Evolutionary conservation across 1,139 yeast species (phyloP).

Genomic region (Sporopachydermia cereana): DNA sequence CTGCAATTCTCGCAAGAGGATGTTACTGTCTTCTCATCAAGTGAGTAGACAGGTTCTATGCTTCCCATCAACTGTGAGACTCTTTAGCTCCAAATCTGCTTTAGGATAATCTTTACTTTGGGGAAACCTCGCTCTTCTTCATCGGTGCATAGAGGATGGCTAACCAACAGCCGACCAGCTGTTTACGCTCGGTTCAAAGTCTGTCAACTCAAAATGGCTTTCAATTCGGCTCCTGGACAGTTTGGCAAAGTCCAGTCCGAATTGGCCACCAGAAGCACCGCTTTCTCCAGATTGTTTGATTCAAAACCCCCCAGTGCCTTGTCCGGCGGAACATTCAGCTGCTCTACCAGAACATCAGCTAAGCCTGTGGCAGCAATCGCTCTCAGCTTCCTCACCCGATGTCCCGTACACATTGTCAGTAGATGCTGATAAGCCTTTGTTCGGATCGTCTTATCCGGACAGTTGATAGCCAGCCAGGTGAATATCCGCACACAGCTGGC

Average conservation of each 20-base stretch:
- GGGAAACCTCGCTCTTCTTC: too few species aligned
- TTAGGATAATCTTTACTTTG: too few species aligned
- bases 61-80: too few species aligned
- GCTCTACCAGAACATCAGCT: slow-evolving; percentile 7
- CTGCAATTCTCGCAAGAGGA: too few species aligned
- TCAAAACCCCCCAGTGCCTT: neutral
- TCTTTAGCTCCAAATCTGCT: too few species aligned
- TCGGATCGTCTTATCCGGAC: neutral
- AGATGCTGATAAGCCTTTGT: neutral
- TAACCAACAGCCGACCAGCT: too few species aligned
- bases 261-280: neutral
- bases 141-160: too few species aligned
- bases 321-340: neutral
- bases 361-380: slow-evolving; percentile 7
- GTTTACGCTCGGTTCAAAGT: neutral
- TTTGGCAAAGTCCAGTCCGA: neutral
- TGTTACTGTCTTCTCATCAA: too few species aligned
- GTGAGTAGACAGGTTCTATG: too few species aligned
- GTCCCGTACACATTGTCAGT: slow-evolving; percentile 1
- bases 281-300: neutral
- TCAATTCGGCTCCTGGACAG: neutral
- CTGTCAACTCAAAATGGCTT: neutral
- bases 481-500: slow-evolving; percentile 4
- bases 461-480: slow-evolving; percentile 4
- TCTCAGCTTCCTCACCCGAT: slow-evolving; percentile 7